Evolutionary conservation across 2,329 filamentous ascomycete species (phyloP).

Genomic region (Fusarium sp.): DNA sequence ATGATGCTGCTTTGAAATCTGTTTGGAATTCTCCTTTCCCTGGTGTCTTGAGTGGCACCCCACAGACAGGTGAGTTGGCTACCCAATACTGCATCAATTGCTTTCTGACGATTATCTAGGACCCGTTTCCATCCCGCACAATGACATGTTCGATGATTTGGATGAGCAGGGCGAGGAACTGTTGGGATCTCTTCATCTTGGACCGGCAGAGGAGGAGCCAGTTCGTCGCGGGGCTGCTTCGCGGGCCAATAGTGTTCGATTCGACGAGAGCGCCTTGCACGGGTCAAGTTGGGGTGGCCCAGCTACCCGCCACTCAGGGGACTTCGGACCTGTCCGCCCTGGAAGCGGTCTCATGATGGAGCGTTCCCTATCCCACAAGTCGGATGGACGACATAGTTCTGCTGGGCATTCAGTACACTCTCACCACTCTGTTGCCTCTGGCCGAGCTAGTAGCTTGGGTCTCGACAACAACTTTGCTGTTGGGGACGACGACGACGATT

Average conservation of each 20-base stretch:
- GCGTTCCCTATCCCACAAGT: conserved; percentile 92
- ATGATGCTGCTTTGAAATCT: conserved; percentile 78
- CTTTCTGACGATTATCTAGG: conserved; percentile 63
- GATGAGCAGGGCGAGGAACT: conserved; percentile 87
- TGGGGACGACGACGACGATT: conserved; percentile 74
- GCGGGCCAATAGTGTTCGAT: conserved; percentile 95
- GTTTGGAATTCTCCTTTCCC: conserved; percentile 96
- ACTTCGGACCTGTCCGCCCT: conserved; percentile 81
- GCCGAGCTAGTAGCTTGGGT: conserved; percentile 88
- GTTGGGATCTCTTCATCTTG: conserved; percentile 83
- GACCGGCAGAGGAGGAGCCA: conserved; percentile 83
- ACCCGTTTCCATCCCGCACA: conserved; percentile 80
- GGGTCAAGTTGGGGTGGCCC: conserved; percentile 84
- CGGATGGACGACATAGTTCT: conserved; percentile 93
- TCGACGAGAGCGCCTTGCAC: conserved; percentile 94
- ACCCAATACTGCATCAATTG: background rate
- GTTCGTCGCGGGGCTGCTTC: conserved; percentile 88
- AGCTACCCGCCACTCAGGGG: conserved; percentile 82
- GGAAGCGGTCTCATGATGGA: conserved; percentile 90
- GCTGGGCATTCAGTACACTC: conserved; percentile 82
- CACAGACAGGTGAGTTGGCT: conserved; percentile 79
- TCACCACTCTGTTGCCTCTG: conserved; percentile 77
- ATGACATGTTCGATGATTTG: conserved; percentile 88
- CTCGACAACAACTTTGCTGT: conserved; percentile 77
- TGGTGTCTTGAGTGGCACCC: conserved; percentile 82